Conservation (phyloP, 1,284 basidiomycete species). For the Ceratobasidium sp. region DNA sequence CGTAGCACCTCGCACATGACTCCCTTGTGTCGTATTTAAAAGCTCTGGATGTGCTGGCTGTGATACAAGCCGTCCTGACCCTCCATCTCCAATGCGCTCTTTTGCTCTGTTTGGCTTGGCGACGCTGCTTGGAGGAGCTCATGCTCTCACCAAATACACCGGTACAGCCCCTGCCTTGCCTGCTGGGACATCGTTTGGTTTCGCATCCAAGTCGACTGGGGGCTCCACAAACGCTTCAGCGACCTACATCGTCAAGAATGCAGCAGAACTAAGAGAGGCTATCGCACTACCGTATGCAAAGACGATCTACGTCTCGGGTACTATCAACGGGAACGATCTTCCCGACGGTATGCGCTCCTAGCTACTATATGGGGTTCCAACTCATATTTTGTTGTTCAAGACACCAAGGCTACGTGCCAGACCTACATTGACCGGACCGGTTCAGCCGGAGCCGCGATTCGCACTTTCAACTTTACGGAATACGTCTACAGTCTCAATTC, state of each 20-base stretch:
- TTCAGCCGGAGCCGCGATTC: conserved; percentile 28
- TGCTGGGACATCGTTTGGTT: conserved; percentile 14
- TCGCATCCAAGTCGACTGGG: conserved; percentile 31
- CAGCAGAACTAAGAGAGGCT: conserved; percentile 36
- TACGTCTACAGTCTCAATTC: conserved; percentile 34
- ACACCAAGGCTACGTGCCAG: conserved; percentile 26
- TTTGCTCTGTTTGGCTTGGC: not conserved
- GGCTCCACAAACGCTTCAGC: conserved; percentile 32
- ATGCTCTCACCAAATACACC: conserved; percentile 23
- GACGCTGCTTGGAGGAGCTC: not conserved
- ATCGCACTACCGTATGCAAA: conserved; percentile 27
- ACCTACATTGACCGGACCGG: conserved; percentile 34
- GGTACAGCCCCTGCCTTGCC: conserved; percentile 23
- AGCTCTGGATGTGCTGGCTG: too few relatives aligned
- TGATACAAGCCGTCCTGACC: too few relatives aligned
- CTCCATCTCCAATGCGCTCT: not conserved
- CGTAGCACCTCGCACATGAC: too few relatives aligned
- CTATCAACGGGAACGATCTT: conserved; percentile 34
- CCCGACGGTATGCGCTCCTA: conserved; percentile 18
- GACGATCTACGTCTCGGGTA: conserved; percentile 32
- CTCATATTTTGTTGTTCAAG: not conserved
- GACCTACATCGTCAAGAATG: conserved; percentile 23
- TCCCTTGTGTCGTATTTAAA: too few relatives aligned
- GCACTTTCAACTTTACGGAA: conserved; percentile 41
- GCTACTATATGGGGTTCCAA: not conserved